Base-by-base conservation (phyloP, 2,329 filamentous ascomycete genomes). In the Xylariaceae sp. region DNA sequence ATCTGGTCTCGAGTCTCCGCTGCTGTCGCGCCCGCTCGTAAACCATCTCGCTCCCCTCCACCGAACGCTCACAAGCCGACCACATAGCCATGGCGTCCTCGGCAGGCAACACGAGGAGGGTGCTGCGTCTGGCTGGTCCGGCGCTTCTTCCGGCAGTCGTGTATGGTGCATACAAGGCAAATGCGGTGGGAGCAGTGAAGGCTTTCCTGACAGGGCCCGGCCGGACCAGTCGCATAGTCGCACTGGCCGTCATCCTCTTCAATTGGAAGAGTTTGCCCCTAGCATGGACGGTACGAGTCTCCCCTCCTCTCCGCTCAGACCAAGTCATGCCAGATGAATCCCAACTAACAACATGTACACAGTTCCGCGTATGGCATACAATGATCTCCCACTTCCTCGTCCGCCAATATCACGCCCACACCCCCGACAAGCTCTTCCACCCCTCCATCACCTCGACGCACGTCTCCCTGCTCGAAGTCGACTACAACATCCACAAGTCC, bases 401-500 rank as follows among this genome's bases (percentile, higher is more conserved):
- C 43, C 72, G 71, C 48, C 69, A 70, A 34, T 64, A 67, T 41
- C 68, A 67, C 44, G 63, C 63, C 17, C 73, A 77, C 47, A 68
- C 71, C 34, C 76, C 81, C 2, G 73, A 80, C 46, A 78, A 83
- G 31, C 77, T 93, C 50, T 93, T 91, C 69, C 77, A 81, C 37
- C 83, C 86, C 36, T 67, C 85, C 38, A 80, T 87, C 44, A 80
- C 83, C 13, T 69, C 73, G 30, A 79, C 83, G 6, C 79, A 81
- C 57, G 78, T 84, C 12, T 78, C 86, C 1, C 66, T 86, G 40
- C 74, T 86, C 52, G 89, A 95, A 66, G 88, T 83, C 55, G 90
- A 95, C 67, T 89, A 89, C 69, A 91, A 93, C 67, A 59, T 89
- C 33, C 86, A 91, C 73, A 89, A 90, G 62, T 83, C 82, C 47